Evolutionary conservation across 1,284 basidiomycete species (phyloP), one percentile per base, ranked within the genome.

Genomic region (Rhodotorula sp.): DNA sequence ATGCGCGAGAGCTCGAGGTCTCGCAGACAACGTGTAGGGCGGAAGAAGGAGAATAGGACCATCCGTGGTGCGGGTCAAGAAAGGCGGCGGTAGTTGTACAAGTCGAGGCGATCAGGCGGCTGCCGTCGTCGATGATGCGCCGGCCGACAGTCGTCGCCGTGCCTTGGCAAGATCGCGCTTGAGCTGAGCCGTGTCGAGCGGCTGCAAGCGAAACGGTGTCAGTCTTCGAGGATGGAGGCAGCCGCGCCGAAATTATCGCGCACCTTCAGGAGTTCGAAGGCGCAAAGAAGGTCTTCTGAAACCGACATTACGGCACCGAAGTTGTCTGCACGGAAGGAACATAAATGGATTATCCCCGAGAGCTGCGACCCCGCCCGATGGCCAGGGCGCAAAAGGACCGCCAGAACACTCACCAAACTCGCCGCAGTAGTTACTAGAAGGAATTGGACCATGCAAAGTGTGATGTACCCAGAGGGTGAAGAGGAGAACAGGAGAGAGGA

Each of bases 201-300:
- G 73, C 68, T 73, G 48, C 8, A 44, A 44, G 40, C 40, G 40
- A 13, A 44, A 6, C 4, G 40, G 16, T 44, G 40, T 44, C 13
- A 44, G 40, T 44, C 16, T 44, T 44, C 13, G 16, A 40, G 13
- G 37, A 40, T 34, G 40, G 40, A 13, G 13, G 40, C 40, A 2
- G 40, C 40, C 40, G 40, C 40, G 10, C 16, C 40, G 26, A 2
- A 8, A 3, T 22, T 1, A 5, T 5, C 0, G 50, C 65, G 65
- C 50, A 79, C 77, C 72, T 98, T 97, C 72, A 99, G 86, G 65
- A 99, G 84, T 81, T 99, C 95, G 78, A 99, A 99, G 20, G 96
- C 95, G 78, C 96, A 99, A 50, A 99, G 83, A 66, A 99, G 82
- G 80, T 99, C 96, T 81, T 98, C 95, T 22, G 94, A 97, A 13